These are phyloP conservation scores for bread wheat (Triticum aestivum) DNA, from an alignment of 176 grass and related monocot genomes.

Conservation along the genomic window DNA sequence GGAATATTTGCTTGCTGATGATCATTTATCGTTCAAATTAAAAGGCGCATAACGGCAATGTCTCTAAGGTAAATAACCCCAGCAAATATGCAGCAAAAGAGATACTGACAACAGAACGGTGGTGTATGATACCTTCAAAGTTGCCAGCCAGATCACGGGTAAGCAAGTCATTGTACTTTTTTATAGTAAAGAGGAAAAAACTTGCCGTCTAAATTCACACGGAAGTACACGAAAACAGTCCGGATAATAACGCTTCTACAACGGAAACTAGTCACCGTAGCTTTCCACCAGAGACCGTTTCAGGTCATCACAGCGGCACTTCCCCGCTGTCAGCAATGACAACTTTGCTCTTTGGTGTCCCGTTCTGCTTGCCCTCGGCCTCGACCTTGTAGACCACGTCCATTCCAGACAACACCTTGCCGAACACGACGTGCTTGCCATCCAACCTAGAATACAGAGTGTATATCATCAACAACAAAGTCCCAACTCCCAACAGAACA, in stretches of 20 bases:
- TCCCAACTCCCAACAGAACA: not conserved
- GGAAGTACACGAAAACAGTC: not conserved
- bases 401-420: conserved; percentile 97
- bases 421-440: conserved; percentile 95
- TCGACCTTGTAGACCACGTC: conserved; percentile 98
- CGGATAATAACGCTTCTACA: conserved; percentile 26
- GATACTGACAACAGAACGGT: not conserved
- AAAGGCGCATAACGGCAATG: not conserved
- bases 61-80: not conserved
- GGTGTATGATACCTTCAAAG: not conserved
- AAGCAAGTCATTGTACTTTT: conserved; percentile 21
- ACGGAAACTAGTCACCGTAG: not conserved
- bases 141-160: not conserved
- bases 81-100: not conserved
- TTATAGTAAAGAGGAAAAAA: conserved; percentile 8
- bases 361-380: conserved; percentile 79
- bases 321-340: conserved; percentile 82
- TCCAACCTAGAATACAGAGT: conserved; percentile 63
- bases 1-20: not conserved
- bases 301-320: conserved; percentile 50
- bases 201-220: not conserved
- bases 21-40: not conserved
- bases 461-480: not conserved
- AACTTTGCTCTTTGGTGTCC: conserved; percentile 77
- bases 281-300: not conserved